Percentiles rank a stretch among this genome's conserved stretches.
Evolutionary conservation across 805 yeast species (phyloP).

Genomic region (Kodamaea leandrae): DNA sequence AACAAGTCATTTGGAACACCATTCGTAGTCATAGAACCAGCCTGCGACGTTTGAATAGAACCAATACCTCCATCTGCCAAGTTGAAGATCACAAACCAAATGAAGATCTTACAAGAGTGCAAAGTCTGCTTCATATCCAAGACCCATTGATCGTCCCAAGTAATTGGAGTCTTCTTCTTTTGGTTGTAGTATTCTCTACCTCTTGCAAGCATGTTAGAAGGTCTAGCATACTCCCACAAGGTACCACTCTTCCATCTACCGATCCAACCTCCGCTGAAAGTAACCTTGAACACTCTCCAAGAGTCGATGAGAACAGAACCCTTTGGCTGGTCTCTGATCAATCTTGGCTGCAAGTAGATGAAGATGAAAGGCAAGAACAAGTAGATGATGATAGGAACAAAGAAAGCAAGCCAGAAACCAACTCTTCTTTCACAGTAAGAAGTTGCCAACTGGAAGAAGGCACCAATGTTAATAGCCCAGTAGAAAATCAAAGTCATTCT

Average conservation of each 20-base stretch:
- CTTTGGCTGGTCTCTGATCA: constrained; percentile 33
- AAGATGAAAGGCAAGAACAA: constrained; percentile 31
- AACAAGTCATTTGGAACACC: constrained; percentile 54
- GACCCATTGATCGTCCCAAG: constrained; percentile 48
- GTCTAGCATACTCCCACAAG: constrained; percentile 52
- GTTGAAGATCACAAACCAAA: constrained; percentile 38
- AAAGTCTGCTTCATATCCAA: constrained; percentile 44
- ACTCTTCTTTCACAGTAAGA: constrained; percentile 49
- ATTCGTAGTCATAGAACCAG: constrained; percentile 50
- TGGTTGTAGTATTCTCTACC: constrained; percentile 34
- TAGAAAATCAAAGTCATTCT: constrained; percentile 46
- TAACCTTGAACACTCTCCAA: constrained; percentile 38
- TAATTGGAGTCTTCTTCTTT: constrained; percentile 21
- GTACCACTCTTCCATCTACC: constrained; percentile 36
- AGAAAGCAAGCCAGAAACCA: constrained; percentile 55
- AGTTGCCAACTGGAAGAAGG: constrained; percentile 52
- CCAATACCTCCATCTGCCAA: constrained; percentile 51
- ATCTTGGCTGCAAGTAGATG: constrained; percentile 22
- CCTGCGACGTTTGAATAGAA: constrained; percentile 48
- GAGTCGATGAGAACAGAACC: constrained; percentile 50
- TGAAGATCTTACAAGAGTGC: constrained; percentile 45
- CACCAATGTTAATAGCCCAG: constrained; percentile 56
- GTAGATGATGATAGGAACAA: constrained; percentile 41
- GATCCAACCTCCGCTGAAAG: constrained; percentile 43
- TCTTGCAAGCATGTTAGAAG: constrained; percentile 42